Conservation (phyloP, 495 filamentous ascomycete species). For the Neurospora cerealis region DNA sequence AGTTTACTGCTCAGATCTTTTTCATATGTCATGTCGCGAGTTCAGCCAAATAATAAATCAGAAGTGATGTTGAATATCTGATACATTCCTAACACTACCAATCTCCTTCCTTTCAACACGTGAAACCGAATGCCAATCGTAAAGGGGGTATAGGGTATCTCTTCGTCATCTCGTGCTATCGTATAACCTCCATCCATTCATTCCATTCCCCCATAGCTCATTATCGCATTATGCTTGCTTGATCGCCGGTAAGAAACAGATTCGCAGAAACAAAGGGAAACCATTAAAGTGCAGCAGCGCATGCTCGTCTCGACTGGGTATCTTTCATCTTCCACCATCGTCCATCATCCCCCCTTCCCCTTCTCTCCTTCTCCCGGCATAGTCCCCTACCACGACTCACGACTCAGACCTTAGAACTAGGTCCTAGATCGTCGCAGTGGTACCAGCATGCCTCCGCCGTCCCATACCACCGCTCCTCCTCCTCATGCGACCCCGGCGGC, state of each 20-base stretch:
- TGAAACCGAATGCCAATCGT: not conserved
- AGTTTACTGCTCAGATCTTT: not conserved
- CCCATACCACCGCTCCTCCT: slow-evolving; percentile 16
- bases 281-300: not conserved
- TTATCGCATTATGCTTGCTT: not conserved
- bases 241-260: not conserved
- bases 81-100: not conserved
- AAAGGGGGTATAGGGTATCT: not conserved
- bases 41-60: not conserved
- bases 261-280: not conserved
- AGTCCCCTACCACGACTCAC: too few species aligned
- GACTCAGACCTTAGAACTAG: too few species aligned
- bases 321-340: too few species aligned
- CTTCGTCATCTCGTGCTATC: not conserved
- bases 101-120: not conserved
- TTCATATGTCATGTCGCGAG: not conserved
- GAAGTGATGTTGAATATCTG: not conserved
- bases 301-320: not conserved
- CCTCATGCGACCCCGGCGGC: slow-evolving; percentile 16
- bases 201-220: not conserved
- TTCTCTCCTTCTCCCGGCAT: too few species aligned
- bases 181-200: not conserved
- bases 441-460: slow-evolving; percentile 15
- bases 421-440: slow-evolving; percentile 10
- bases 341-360: not conserved